These are phyloP conservation scores for Cordia subcordata DNA, from an alignment of 257 asterid genomes.

Conservation along the genomic window DNA sequence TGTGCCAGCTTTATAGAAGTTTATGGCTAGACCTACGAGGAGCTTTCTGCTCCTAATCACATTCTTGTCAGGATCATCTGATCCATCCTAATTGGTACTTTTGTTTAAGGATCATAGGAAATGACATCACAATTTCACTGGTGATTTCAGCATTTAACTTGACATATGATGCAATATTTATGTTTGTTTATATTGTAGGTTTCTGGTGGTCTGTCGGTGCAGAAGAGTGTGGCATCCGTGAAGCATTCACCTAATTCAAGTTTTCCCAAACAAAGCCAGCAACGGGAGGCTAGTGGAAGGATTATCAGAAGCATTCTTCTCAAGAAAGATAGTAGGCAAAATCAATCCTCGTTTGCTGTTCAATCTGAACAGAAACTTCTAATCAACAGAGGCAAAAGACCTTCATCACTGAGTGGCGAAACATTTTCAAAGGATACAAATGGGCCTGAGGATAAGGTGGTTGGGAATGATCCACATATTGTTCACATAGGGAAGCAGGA, in stretches of 20 bases:
- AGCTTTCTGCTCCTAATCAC: not conserved
- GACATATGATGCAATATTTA: not conserved
- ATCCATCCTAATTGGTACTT: too few relatives aligned
- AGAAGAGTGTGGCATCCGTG: slow-evolving; percentile 36
- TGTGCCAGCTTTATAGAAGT: too few relatives aligned
- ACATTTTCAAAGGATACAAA: slow-evolving; percentile 49
- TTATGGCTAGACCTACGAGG: too few relatives aligned
- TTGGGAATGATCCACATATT: slow-evolving; percentile 32
- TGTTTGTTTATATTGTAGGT: slow-evolving; percentile 16
- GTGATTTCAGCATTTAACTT: too few relatives aligned
- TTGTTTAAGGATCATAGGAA: too few relatives aligned
- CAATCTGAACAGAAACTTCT: slow-evolving; percentile 45
- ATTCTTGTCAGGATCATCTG: not conserved
- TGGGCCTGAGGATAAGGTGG: slow-evolving; percentile 53
- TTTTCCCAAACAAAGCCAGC: slow-evolving; percentile 49
- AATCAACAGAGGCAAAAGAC: slow-evolving; percentile 62
- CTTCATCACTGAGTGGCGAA: slow-evolving; percentile 60
- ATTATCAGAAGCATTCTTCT: slow-evolving; percentile 71
- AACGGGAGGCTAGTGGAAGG: slow-evolving; percentile 79
- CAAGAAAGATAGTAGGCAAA: slow-evolving; percentile 52
- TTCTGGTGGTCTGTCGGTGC: slow-evolving; percentile 36
- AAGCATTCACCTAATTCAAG: slow-evolving; percentile 36
- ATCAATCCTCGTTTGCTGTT: slow-evolving; percentile 35
- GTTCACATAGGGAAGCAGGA: slow-evolving; percentile 50
- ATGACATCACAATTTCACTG: too few relatives aligned